phyloP scores from a whole-genome alignment of 2,329 filamentous ascomycete genomes.

The Clarireedia monteithiana region DNA sequence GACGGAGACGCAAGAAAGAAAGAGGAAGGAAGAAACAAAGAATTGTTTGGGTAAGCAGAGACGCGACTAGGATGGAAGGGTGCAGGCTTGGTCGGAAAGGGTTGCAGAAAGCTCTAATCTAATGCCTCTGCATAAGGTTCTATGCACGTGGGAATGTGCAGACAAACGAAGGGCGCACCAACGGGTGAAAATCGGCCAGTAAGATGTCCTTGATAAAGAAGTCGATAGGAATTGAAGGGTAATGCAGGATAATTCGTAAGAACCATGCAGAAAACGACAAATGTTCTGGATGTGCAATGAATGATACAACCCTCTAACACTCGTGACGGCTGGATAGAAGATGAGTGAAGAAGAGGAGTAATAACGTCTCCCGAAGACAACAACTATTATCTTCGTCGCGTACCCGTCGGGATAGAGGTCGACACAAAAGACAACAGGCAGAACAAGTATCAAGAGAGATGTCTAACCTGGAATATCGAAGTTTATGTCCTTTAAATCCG shows the following conservation, averaged over 20 bases:
- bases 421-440: too few species aligned
- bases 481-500: slow-evolving; percentile 16
- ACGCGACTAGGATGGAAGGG: neutral
- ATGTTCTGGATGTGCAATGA: too few species aligned
- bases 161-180: neutral
- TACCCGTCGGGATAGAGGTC: too few species aligned
- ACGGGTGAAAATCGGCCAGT: neutral
- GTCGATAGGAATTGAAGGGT: neutral
- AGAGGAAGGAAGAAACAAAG: neutral
- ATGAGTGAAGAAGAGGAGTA: too few species aligned
- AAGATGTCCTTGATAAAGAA: neutral
- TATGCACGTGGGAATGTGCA: slow-evolving; percentile 1
- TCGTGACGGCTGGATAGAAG: too few species aligned
- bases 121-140: neutral
- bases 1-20: neutral
- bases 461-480: slow-evolving; percentile 10
- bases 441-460: neutral
- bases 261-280: neutral
- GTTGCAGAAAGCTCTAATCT: too few species aligned
- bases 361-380: too few species aligned
- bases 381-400: too few species aligned
- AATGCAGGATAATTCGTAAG: neutral
- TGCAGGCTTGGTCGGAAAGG: neutral
- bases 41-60: too few species aligned
- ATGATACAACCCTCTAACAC: too few species aligned